phyloP scores from a whole-genome alignment of 1,284 basidiomycete genomes.

The Violaceomyces palustris region DNA sequence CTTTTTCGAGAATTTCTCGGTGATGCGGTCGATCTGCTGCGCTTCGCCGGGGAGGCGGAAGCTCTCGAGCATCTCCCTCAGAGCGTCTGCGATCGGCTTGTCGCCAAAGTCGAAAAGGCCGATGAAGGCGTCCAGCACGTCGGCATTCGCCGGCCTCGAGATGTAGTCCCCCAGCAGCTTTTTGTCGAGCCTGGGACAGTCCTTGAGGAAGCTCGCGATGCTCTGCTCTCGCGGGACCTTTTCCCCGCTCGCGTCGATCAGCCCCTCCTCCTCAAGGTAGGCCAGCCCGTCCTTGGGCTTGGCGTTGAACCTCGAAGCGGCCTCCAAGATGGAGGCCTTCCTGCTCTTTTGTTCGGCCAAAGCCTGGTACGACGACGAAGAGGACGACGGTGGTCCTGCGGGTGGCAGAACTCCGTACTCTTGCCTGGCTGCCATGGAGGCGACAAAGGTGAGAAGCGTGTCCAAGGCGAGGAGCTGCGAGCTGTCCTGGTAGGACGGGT shows the following conservation, averaged over 20 bases:
- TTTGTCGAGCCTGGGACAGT: slow-evolving; percentile 82
- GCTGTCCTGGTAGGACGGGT: slow-evolving; percentile 73
- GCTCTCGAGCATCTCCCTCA: slow-evolving; percentile 87
- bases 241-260: slow-evolving; percentile 60
- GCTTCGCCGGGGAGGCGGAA: slow-evolving; percentile 93
- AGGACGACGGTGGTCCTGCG: no score
- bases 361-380: no score
- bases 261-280: slow-evolving; percentile 60
- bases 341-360: slow-evolving; percentile 72
- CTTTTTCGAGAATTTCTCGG: slow-evolving; percentile 85
- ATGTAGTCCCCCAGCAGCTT: slow-evolving; percentile 89
- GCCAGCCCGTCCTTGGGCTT: slow-evolving; percentile 91
- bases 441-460: slow-evolving; percentile 77
- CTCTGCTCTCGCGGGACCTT: slow-evolving; percentile 37
- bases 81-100: slow-evolving; percentile 87
- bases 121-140: slow-evolving; percentile 81
- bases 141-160: slow-evolving; percentile 79
- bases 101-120: slow-evolving; percentile 82
- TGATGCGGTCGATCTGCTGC: slow-evolving; percentile 89
- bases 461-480: slow-evolving; percentile 86
- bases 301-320: slow-evolving; percentile 82
- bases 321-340: slow-evolving; percentile 79
- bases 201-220: slow-evolving; percentile 76
- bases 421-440: slow-evolving; percentile 77
- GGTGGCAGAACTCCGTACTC: no score